phyloP scores from a whole-genome alignment of 2,329 filamentous ascomycete species.

The Pezicula neosporulosa region DNA sequence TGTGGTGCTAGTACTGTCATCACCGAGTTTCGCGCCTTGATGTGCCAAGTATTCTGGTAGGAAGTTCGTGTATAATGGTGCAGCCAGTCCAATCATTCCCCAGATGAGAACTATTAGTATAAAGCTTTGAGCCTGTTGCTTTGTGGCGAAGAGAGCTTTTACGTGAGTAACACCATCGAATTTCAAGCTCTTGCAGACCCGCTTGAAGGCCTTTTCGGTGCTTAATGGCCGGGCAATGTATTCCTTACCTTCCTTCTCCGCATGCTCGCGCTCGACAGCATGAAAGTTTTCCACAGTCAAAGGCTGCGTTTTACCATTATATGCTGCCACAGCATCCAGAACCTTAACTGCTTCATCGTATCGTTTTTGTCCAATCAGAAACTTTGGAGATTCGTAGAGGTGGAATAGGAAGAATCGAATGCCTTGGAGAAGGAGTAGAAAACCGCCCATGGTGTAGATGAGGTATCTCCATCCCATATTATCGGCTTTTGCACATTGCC shows the following conservation, averaged over 20 bases:
- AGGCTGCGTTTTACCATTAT: conserved; percentile 67
- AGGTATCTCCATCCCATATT: conserved; percentile 40
- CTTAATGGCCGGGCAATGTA: neutral
- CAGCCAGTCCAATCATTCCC: conserved; percentile 56
- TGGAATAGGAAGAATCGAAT: conserved; percentile 25
- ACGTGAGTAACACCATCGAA: conserved; percentile 37
- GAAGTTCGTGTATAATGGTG: conserved; percentile 52
- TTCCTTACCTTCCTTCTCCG: conserved; percentile 15
- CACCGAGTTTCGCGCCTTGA: conserved; percentile 16
- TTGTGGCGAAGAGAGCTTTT: conserved; percentile 50
- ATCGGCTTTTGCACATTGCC: conserved; percentile 19
- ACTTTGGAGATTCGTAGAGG: conserved; percentile 28
- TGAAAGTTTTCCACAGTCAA: conserved; percentile 48
- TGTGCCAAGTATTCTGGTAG: conserved; percentile 27
- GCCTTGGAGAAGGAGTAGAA: conserved; percentile 50
- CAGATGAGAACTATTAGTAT: conserved; percentile 50
- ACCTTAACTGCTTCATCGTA: conserved; percentile 75
- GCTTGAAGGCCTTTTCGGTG: conserved; percentile 29
- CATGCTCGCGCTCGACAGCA: conserved; percentile 28
- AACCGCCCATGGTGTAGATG: conserved; percentile 62
- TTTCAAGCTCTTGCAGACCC: conserved; percentile 49
- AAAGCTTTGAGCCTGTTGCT: conserved; percentile 49
- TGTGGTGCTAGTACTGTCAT: conserved; percentile 22
- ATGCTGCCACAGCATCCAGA: conserved; percentile 70
- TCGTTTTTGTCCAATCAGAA: conserved; percentile 35